Evolutionary conservation across 129 eudicot species (phyloP), one percentile per base, ranked within the genome.

Genomic region (Apium graveolens): DNA sequence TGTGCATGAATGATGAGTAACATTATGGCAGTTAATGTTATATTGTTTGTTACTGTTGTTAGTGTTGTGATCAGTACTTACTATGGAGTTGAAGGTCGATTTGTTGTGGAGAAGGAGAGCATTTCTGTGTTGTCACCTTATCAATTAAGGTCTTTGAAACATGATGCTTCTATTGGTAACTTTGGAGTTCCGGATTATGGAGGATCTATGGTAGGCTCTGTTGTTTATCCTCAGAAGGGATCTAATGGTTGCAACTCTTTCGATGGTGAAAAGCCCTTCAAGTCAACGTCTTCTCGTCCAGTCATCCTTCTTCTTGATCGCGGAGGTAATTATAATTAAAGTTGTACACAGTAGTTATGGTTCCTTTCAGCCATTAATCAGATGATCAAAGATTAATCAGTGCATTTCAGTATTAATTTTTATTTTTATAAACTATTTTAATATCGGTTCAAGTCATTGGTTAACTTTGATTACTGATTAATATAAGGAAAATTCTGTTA

Each of bases 181-280:
- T 96, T 96, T 81, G 99, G 99, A 31, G 90, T 90, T 66, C 99
- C 99, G 1, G 90, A 90, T 63, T 96, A 96, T 75, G 99, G 99
- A 69, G 99, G 99, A 32, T 90, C 97, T 4, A 81, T 96, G 96
- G 82, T 92, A 51, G 99, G 99, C 12, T 53, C 91, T 76, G 87
- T 96, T 37, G 84, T 87, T 71, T 96, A 96, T 85, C 97, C 99
- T 12, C 27, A 63, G 0, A 80, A 84, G 43, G 87, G 84, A 26
- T 46, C 90, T 10, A 6, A 31, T 65, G 99, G 92, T 21, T 96
- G 99, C 86, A 71, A 79, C 0, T 76, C 78, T 1, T 96, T 96
- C 76, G 89, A 87, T 0, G 97, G 96, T 0, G 89, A 90, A 38
- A 85, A 87, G 51, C 99, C 99, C 16, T 96, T 92, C 86, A 92